Conservation (phyloP, 805 yeast species). For the Yarrowia sp. region DNA sequence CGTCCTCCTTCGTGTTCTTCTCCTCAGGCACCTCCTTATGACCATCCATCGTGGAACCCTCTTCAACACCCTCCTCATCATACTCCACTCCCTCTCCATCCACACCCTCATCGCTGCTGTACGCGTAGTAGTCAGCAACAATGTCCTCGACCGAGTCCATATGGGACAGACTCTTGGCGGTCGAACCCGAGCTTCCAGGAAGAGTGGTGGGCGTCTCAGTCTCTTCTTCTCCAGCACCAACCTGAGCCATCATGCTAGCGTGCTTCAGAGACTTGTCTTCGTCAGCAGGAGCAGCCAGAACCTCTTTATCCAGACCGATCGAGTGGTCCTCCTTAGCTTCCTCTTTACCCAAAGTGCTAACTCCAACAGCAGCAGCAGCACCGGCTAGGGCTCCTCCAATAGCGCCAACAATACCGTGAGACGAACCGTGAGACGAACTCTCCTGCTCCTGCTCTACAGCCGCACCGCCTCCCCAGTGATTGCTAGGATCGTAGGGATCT, state of each 20-base stretch:
- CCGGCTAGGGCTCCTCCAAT: background rate
- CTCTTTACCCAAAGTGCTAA: no score
- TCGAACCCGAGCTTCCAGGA: background rate
- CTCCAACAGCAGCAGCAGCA: background rate
- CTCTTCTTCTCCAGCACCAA: background rate
- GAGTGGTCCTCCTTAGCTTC: no score
- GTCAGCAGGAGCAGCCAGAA: background rate
- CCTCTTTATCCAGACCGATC: background rate
- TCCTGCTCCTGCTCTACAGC: background rate
- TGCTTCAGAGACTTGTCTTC: background rate
- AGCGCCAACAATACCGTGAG: background rate
- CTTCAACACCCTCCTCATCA: constrained; percentile 36
- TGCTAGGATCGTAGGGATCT: constrained; percentile 31
- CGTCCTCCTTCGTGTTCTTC: background rate
- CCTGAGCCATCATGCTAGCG: background rate
- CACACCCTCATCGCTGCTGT: constrained; percentile 38
- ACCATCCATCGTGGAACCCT: constrained; percentile 40
- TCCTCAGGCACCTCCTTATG: background rate
- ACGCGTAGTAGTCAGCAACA: constrained; percentile 42
- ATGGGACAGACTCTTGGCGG: background rate
- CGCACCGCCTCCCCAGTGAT: constrained; percentile 6
- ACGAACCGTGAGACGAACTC: no score
- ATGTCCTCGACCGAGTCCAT: constrained; percentile 42
- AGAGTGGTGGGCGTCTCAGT: background rate
- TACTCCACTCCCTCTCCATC: constrained; percentile 5